These are phyloP conservation scores for Neurospora sp. DNA, from an alignment of 495 filamentous ascomycete species.

Conservation along the genomic window DNA sequence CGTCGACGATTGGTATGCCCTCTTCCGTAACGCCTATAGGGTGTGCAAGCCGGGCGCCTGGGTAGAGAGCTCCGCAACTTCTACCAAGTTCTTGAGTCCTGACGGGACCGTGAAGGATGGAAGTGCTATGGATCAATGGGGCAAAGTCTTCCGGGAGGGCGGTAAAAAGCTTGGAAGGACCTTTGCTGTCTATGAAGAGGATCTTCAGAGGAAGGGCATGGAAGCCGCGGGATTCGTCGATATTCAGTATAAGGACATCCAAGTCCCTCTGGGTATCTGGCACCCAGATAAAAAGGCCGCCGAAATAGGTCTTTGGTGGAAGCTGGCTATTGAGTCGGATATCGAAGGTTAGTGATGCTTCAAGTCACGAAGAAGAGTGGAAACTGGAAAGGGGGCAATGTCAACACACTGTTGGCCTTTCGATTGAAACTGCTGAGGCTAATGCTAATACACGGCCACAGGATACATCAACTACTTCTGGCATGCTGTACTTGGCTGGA, in stretches of 20 bases:
- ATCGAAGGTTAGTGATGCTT: conserved; percentile 21
- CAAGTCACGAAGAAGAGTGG: background rate
- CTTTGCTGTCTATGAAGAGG: background rate
- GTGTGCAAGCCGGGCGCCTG: conserved; percentile 22
- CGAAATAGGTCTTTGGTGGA: conserved; percentile 26
- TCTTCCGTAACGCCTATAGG: conserved; percentile 20
- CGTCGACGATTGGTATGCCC: conserved; percentile 44
- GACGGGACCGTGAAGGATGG: conserved; percentile 36
- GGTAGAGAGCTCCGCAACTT: conserved; percentile 36
- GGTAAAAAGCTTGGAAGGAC: background rate
- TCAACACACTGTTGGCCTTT: background rate
- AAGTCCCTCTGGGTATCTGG: background rate
- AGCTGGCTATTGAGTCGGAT: conserved; percentile 24
- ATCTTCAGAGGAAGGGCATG: background rate
- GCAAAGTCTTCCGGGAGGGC: conserved; percentile 27
- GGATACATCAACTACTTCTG: conserved; percentile 23
- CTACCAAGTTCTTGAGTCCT: conserved; percentile 33
- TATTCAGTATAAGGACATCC: conserved; percentile 7
- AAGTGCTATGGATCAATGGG: conserved; percentile 33
- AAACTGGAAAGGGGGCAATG: background rate
- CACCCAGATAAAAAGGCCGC: conserved; percentile 33
- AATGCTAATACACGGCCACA: background rate
- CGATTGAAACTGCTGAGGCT: background rate
- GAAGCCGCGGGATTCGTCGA: background rate
- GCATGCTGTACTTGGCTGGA: conserved; percentile 35